Evolutionary conservation across 345 rosid species (phyloP).

Genomic region (Linum tenue): DNA sequence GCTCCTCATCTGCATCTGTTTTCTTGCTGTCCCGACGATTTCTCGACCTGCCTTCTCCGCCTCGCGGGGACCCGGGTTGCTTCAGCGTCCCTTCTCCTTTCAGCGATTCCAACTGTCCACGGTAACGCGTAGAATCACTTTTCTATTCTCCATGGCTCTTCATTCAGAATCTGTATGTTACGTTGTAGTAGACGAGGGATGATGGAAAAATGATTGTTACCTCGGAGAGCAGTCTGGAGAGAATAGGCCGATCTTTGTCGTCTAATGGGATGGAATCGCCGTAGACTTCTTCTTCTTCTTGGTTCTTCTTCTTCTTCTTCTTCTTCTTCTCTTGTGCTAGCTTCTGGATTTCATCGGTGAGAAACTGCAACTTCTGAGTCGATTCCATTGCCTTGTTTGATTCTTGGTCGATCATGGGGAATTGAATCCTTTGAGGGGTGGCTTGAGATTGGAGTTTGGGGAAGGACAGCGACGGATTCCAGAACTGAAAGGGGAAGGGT

Average conservation of each 20-base stretch:
- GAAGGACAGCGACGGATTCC: too few species aligned
- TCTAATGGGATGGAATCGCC: slow-evolving; percentile 18
- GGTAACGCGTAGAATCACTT: too few species aligned
- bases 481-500: too few species aligned
- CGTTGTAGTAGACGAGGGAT: background rate
- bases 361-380: slow-evolving; percentile 28
- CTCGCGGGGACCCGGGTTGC: slow-evolving; percentile 8
- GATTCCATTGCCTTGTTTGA: slow-evolving; percentile 26
- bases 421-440: background rate
- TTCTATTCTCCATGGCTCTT: too few species aligned
- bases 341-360: slow-evolving; percentile 40
- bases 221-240: slow-evolving; percentile 54
- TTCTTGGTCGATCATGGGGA: background rate
- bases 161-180: background rate
- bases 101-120: slow-evolving; percentile 40
- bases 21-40: background rate
- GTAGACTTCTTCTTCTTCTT: slow-evolving; percentile 20
- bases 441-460: background rate
- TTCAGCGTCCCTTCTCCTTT: slow-evolving; percentile 14
- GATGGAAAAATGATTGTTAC: too few species aligned
- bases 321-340: slow-evolving; percentile 35
- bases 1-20: slow-evolving; percentile 27
- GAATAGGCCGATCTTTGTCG: slow-evolving; percentile 39
- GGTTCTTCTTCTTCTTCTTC: slow-evolving; percentile 1
- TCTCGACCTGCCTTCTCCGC: slow-evolving; percentile 5